These are phyloP conservation scores for Penicillium coprophilum DNA, from an alignment of 495 filamentous ascomycete genomes.

Conservation along the genomic window DNA sequence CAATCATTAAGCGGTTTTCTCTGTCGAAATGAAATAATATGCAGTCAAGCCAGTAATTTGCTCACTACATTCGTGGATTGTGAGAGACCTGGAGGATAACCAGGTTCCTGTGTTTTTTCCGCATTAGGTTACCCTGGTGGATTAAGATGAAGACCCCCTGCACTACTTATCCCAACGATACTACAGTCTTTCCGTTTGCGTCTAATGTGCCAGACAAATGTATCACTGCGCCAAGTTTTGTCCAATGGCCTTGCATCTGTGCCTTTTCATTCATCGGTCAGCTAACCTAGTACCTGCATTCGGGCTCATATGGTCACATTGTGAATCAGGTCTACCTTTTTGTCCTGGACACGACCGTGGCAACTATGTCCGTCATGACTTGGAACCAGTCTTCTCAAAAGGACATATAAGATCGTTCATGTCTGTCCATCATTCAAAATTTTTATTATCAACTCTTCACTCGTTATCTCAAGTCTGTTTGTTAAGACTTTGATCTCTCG, in stretches of 20 bases:
- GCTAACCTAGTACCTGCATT: slow-evolving; percentile 23
- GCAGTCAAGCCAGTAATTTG: not conserved
- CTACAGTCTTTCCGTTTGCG: slow-evolving; percentile 36
- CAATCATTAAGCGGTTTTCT: not conserved
- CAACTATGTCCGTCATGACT: slow-evolving; percentile 24
- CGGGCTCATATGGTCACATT: slow-evolving; percentile 19
- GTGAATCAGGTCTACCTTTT: slow-evolving; percentile 31
- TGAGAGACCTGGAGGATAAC: not conserved
- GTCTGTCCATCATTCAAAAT: slow-evolving; percentile 6
- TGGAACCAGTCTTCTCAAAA: slow-evolving; percentile 14
- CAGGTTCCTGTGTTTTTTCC: slow-evolving; percentile 23
- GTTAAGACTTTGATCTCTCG: slow-evolving; percentile 27
- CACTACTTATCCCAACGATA: slow-evolving; percentile 26
- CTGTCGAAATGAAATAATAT: not conserved
- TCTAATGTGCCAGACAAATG: slow-evolving; percentile 14
- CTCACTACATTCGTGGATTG: not conserved
- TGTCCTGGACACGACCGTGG: slow-evolving; percentile 38
- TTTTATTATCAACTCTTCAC: slow-evolving; percentile 31
- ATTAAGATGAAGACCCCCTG: slow-evolving; percentile 1
- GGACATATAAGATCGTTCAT: slow-evolving; percentile 34
- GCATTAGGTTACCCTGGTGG: slow-evolving; percentile 29
- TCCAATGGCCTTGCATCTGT: slow-evolving; percentile 20
- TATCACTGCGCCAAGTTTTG: slow-evolving; percentile 18
- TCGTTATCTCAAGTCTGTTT: slow-evolving; percentile 37
- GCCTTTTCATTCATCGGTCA: slow-evolving; percentile 28